phyloP scores from a whole-genome alignment of 345 rosid genomes.

The Raphanus raphanistrum region DNA sequence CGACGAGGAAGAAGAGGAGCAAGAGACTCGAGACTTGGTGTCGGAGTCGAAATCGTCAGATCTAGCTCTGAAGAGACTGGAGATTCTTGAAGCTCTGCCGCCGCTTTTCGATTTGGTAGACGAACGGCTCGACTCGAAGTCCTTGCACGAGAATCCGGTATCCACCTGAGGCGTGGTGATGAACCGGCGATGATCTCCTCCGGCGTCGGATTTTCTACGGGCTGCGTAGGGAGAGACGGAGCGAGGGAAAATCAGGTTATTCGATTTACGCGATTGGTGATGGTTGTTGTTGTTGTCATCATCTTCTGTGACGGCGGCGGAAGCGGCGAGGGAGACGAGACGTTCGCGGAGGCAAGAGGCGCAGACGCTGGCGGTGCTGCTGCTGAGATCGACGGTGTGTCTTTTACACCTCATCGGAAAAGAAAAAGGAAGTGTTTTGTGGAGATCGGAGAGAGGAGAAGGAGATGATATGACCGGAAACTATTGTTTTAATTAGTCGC shows the following conservation, averaged over 20 bases:
- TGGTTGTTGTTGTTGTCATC: conserved; percentile 17
- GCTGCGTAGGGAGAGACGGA: conserved; percentile 78
- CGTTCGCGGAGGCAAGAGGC: conserved; percentile 89
- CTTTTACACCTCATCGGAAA: conserved; percentile 75
- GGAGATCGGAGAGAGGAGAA: neutral
- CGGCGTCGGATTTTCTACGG: conserved; percentile 57
- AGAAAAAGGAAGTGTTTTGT: too few species aligned
- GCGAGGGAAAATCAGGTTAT: conserved; percentile 58
- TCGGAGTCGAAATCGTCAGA: conserved; percentile 59
- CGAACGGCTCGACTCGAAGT: conserved; percentile 30
- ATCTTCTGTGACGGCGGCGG: conserved; percentile 51
- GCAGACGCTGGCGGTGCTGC: conserved; percentile 82
- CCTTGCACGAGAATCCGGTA: conserved; percentile 31
- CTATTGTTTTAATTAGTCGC: neutral
- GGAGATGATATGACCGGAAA: neutral
- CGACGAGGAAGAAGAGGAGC: conserved; percentile 33
- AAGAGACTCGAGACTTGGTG: conserved; percentile 40
- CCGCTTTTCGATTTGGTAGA: conserved; percentile 33
- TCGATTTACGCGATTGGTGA: conserved; percentile 26
- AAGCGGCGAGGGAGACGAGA: conserved; percentile 51
- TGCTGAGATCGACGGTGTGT: conserved; percentile 62
- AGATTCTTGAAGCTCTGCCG: conserved; percentile 44
- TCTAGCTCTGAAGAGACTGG: conserved; percentile 62
- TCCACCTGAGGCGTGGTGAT: conserved; percentile 74
- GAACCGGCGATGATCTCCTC: conserved; percentile 45